Evolutionary conservation across 345 rosid species (phyloP), one percentile per base, ranked within the genome.

Genomic region (Eucalyptus pumila): DNA sequence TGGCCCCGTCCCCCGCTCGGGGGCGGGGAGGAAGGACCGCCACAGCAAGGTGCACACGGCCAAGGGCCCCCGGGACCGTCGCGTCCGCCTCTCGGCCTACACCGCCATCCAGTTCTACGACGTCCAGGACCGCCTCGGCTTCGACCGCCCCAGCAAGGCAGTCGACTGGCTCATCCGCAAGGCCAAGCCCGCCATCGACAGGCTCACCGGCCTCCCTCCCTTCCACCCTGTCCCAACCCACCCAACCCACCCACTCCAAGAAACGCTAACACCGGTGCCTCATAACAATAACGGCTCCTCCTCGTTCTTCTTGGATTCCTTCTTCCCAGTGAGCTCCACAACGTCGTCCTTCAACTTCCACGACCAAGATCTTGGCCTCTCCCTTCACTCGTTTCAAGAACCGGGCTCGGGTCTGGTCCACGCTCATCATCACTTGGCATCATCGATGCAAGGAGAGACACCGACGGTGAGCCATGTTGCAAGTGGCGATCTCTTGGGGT

Each of bases 71-170:
- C 93, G 97, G 48, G 99, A 96, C 93, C 93, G 99, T 88, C 91
- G 99, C 87, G 98, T 96, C 86, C 91, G 99, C 87, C 92, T 96
- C 65, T 91, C 99, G 34, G 99, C 99, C 37, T 95, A 95, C 91
- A 96, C 99, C 3, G 99, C 99, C 7, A 96, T 96, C 90, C 98
- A 96, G 87, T 96, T 96, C 91, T 96, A 96, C 92, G 99, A 96
- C 88, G 98, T 96, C 85, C 97, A 97, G 92, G 99, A 95, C 93
- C 94, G 99, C 89, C 91, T 96, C 80, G 97, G 98, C 67, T 96
- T 93, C 67, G 98, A 96, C 92, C 91, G 99, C 45, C 99, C 99
- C 49, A 96, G 99, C 88, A 96, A 96, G 90, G 98, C 99, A 19
- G 97, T 96, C 10, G 99, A 96, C 86, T 96, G 99, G 99, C 96